Conservation (phyloP, 2,329 filamentous ascomycete genomes). For the Alternaria sp. region DNA sequence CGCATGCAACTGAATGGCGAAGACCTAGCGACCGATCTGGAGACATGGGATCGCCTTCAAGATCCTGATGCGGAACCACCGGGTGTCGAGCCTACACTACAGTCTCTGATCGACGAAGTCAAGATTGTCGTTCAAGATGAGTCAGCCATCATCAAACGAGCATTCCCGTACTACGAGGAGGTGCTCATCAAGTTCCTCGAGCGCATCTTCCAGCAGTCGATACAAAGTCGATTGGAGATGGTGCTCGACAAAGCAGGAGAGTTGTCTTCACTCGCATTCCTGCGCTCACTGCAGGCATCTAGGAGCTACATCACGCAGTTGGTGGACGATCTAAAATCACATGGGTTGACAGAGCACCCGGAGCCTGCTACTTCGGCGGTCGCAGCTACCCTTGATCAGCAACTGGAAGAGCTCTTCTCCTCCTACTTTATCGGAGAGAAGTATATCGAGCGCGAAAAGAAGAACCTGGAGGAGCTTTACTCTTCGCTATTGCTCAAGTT, state of each 20-base stretch:
- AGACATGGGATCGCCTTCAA: conserved; percentile 85
- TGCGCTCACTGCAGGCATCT: conserved; percentile 89
- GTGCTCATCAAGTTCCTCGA: conserved; percentile 93
- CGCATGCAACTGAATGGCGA: conserved; percentile 89
- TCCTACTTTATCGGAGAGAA: conserved; percentile 70
- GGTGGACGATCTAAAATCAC: conserved; percentile 90
- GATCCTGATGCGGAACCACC: conserved; percentile 94
- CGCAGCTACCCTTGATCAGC: conserved; percentile 71
- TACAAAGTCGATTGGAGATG: conserved; percentile 94
- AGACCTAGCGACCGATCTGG: conserved; percentile 76
- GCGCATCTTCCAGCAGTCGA: conserved; percentile 95
- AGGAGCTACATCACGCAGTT: conserved; percentile 85
- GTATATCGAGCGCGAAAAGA: conserved; percentile 70
- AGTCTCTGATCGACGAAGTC: conserved; percentile 92
- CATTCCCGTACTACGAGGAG: conserved; percentile 95
- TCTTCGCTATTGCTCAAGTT: conserved; percentile 95
- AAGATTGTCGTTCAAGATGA: conserved; percentile 96
- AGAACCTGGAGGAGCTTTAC: conserved; percentile 79
- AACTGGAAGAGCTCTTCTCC: conserved; percentile 70
- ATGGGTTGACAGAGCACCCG: conserved; percentile 93
- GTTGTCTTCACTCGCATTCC: conserved; percentile 88
- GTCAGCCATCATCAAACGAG: conserved; percentile 93
- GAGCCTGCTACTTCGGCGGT: conserved; percentile 89
- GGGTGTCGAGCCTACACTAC: conserved; percentile 87
- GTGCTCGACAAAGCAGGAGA: conserved; percentile 93